These are phyloP conservation scores for Retiboletus fuscus DNA, from an alignment of 1,284 basidiomycete species.

Conservation along the genomic window DNA sequence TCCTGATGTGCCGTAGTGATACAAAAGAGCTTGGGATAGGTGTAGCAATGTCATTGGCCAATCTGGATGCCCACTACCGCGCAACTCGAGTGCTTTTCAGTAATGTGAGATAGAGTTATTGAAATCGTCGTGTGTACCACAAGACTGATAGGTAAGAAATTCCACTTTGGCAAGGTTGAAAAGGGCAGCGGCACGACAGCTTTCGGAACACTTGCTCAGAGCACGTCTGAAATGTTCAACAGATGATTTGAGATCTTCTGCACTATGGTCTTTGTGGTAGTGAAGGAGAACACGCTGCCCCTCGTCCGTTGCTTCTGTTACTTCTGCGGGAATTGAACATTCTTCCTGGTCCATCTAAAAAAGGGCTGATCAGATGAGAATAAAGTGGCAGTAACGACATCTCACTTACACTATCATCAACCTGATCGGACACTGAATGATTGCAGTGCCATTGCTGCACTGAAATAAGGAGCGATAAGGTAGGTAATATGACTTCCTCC, in stretches of 20 bases:
- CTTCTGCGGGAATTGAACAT: not conserved
- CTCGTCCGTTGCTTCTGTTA: slow-evolving; percentile 8
- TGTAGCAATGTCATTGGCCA: slow-evolving; percentile 24
- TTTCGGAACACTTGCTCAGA: slow-evolving; percentile 14
- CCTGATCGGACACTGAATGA: not conserved
- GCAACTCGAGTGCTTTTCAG: slow-evolving; percentile 14
- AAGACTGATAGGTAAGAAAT: slow-evolving; percentile 12
- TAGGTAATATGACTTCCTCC: not conserved
- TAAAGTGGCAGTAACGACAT: not conserved
- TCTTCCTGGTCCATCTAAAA: not conserved
- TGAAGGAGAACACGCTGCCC: slow-evolving; percentile 12
- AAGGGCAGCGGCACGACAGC: slow-evolving; percentile 9
- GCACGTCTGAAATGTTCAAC: slow-evolving; percentile 20
- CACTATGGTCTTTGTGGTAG: not conserved
- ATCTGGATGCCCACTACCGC: slow-evolving; percentile 13
- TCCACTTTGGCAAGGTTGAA: slow-evolving; percentile 32
- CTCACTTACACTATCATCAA: not conserved
- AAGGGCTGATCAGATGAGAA: not conserved
- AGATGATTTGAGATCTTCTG: slow-evolving; percentile 20
- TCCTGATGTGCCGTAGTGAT: not conserved
- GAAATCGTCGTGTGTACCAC: slow-evolving; percentile 1
- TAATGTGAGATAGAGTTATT: slow-evolving; percentile 5
- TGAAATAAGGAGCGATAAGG: not conserved
- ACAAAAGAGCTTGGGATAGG: slow-evolving; percentile 24
- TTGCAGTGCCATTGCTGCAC: not conserved